phyloP scores from a whole-genome alignment of 306 rosid species.

The Corylus heterophylla region DNA sequence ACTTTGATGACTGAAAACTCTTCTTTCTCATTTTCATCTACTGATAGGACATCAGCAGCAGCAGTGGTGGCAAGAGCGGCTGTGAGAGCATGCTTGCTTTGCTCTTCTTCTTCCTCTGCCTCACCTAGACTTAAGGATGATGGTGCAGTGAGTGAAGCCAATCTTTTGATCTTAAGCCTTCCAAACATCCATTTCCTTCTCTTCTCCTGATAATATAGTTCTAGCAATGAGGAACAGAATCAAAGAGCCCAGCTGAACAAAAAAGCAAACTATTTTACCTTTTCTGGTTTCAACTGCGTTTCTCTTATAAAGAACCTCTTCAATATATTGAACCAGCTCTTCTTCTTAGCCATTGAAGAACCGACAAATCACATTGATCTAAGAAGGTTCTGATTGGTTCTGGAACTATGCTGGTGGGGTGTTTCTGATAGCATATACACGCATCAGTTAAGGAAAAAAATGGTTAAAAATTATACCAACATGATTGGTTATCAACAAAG shows the following conservation, averaged over 20 bases:
- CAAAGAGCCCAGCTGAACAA: constrained; percentile 3
- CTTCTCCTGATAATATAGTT: constrained; percentile 48
- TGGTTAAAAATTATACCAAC: not conserved
- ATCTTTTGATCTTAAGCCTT: constrained; percentile 54
- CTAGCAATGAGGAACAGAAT: constrained; percentile 21
- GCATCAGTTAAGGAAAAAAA: not conserved
- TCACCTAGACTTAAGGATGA: constrained; percentile 22
- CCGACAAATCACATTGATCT: constrained; percentile 35
- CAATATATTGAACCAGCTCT: constrained; percentile 75
- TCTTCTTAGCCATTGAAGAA: constrained; percentile 72
- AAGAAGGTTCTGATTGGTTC: constrained; percentile 30
- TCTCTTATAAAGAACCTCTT: constrained; percentile 70
- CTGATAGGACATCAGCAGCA: constrained; percentile 45
- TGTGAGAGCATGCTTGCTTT: constrained; percentile 54
- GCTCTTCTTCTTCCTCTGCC: constrained; percentile 63
- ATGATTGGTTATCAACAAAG: not conserved
- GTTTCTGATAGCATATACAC: constrained; percentile 2
- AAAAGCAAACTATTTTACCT: constrained; percentile 39
- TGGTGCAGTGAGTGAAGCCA: constrained; percentile 57
- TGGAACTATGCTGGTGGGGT: constrained; percentile 20
- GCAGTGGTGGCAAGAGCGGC: constrained; percentile 64
- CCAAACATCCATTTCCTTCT: constrained; percentile 82
- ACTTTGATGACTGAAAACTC: constrained; percentile 24
- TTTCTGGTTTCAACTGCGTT: constrained; percentile 56
- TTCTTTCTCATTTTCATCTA: constrained; percentile 16